These are phyloP conservation scores for Phytophthora palmivora DNA, from an alignment of 352 stramenopile species.

Conservation along the genomic window DNA sequence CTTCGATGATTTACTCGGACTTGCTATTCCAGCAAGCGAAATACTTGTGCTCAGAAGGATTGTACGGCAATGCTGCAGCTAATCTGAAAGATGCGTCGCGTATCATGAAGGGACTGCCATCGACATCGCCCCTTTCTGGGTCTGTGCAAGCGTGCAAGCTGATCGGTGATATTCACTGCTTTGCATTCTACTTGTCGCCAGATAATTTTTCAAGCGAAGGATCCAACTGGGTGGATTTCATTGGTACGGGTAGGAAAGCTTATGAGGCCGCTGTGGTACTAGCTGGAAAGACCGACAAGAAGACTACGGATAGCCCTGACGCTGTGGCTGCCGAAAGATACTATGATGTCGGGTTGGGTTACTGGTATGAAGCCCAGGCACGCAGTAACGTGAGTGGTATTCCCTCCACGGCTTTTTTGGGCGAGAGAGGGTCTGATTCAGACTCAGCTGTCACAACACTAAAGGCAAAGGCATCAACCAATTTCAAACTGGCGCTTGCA, in stretches of 20 bases:
- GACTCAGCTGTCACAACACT: constrained; percentile 30
- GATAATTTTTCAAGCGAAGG: constrained; percentile 54
- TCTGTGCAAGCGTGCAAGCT: constrained; percentile 68
- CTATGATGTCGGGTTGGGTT: constrained; percentile 78
- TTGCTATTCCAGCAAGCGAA: constrained; percentile 84
- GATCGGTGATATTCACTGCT: constrained; percentile 82
- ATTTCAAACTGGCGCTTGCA: constrained; percentile 59
- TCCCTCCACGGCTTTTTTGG: constrained; percentile 51
- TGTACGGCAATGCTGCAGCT: constrained; percentile 69
- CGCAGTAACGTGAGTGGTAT: constrained; percentile 43
- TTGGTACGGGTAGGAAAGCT: constrained; percentile 57
- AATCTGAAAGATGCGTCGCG: constrained; percentile 72
- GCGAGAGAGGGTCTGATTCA: not conserved
- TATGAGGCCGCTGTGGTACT: constrained; percentile 54
- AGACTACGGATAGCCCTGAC: constrained; percentile 6
- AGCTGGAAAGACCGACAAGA: constrained; percentile 17
- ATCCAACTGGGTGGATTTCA: constrained; percentile 69
- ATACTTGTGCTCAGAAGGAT: constrained; percentile 71
- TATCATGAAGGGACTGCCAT: constrained; percentile 51
- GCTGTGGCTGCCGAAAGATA: constrained; percentile 47
- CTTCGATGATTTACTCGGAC: constrained; percentile 68
- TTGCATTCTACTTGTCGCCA: constrained; percentile 84
- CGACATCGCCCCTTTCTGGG: constrained; percentile 26
- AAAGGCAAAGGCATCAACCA: constrained; percentile 41
- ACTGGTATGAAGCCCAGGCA: constrained; percentile 81